phyloP scores from a whole-genome alignment of 2,329 filamentous ascomycete genomes.

The Diatrype stigma region DNA sequence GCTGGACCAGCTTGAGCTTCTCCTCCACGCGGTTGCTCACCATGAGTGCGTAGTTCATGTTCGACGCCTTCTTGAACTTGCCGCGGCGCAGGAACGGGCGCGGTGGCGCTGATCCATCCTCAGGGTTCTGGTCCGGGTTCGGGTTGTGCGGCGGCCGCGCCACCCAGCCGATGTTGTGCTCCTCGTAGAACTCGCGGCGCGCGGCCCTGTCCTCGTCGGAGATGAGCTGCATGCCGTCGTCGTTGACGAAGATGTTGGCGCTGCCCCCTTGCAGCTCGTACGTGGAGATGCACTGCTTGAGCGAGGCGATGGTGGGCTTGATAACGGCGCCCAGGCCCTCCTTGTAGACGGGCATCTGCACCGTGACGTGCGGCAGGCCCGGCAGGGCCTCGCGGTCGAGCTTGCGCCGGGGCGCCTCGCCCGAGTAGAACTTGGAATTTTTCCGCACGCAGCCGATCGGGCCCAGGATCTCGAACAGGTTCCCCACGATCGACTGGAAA shows the following conservation, averaged over 20 bases:
- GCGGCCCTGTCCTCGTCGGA: constrained; percentile 42
- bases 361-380: constrained; percentile 44
- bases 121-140: constrained; percentile 45
- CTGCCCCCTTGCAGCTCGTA: constrained; percentile 61
- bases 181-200: constrained; percentile 52
- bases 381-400: constrained; percentile 32
- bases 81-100: constrained; percentile 54
- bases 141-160: constrained; percentile 49
- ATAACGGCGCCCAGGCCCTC: constrained; percentile 46
- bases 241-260: constrained; percentile 65
- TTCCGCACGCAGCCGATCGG: constrained; percentile 40
- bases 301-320: constrained; percentile 49
- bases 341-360: constrained; percentile 49
- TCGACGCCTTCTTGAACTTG: constrained; percentile 68
- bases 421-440: constrained; percentile 45
- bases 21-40: constrained; percentile 68
- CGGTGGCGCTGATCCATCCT: constrained; percentile 34
- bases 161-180: constrained; percentile 55
- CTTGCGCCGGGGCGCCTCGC: constrained; percentile 28
- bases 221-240: constrained; percentile 64
- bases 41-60: constrained; percentile 69
- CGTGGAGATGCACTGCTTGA: constrained; percentile 54
- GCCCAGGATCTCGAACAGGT: constrained; percentile 47
- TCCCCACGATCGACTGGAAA: constrained; percentile 46
- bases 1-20: constrained; percentile 54